Evolutionary conservation across 1,284 basidiomycete genomes (phyloP), one percentile per base, ranked within the genome.

Genomic region (Cutaneotrichosporon dermatis): DNA sequence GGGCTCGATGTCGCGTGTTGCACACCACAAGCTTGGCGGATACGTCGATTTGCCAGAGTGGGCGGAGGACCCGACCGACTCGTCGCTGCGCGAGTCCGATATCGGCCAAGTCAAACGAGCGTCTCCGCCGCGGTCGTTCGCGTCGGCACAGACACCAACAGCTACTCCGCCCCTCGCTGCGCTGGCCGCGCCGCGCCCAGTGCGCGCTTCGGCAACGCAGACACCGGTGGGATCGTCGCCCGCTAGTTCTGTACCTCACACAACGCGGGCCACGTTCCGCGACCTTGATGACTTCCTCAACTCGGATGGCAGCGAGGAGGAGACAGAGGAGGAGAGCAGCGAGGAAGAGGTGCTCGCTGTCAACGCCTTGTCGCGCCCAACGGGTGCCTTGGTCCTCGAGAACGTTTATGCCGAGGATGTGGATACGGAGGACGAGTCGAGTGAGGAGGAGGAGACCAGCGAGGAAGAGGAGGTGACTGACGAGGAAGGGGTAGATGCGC

Each of bases 31-130:
- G 54, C 56, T 79, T 51, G 59, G 63, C 6, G 69, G 68, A 1
- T 79, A 78, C 61, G 65, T 65, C 40, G 63, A 58, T 4, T 65
- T 78, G 15, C 76, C 75, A 9, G 74, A 74, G 35, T 80, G 80
- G 80, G 76, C 76, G 4, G 76, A 80, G 56, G 78, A 80, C 60
- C 79, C 79, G 6, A 80, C 79, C 12, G 79, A 80, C 62, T 63
- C 76, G 6, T 71, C 73, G 2, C 60, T 81, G 10, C 72, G 80
- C 44, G 80, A 80, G 58, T 72, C 75, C 2, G 76, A 76, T 61
- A 77, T 58, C 55, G 56, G 37, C 35, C 46, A 40, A 25, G 37
- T 37, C 16, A 35, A 37, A 46, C 44, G 49, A 0, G 4, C 54
- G 7, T 36, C 54, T 3, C 16, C 51, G 1, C 56, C 57, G 3